phyloP scores from a whole-genome alignment of 176 grass and related monocot genomes.

The Musa schizocarpa region DNA sequence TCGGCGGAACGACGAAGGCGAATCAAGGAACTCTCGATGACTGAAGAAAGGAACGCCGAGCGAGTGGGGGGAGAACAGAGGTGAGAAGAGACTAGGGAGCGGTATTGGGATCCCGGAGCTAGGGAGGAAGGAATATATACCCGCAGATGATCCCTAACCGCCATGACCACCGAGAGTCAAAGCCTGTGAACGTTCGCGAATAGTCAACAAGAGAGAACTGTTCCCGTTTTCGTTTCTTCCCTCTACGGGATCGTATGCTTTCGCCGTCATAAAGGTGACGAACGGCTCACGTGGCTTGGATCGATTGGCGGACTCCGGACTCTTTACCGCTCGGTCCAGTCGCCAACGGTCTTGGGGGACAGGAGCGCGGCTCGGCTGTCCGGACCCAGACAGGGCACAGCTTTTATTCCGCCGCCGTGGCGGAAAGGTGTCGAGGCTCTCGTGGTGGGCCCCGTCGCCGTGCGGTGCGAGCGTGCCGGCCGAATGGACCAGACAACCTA shows the following conservation, averaged over 20 bases:
- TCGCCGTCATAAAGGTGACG: neutral
- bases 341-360: neutral
- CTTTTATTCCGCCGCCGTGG: neutral
- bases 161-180: neutral
- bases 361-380: neutral
- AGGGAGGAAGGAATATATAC: slow-evolving; percentile 1
- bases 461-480: neutral
- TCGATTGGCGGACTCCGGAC: neutral
- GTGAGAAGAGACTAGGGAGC: neutral
- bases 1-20: neutral
- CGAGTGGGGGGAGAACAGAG: neutral
- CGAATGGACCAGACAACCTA: neutral
- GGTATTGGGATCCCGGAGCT: neutral
- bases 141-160: slow-evolving; percentile 3
- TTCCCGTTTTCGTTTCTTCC: neutral
- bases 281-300: neutral
- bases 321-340: neutral
- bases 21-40: neutral
- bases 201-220: neutral
- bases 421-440: no score
- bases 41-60: neutral
- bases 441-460: neutral
- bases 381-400: neutral
- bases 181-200: neutral
- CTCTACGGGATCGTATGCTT: neutral